phyloP scores from a whole-genome alignment of 139 green algal genomes.

The Zygnema cylindricum region DNA sequence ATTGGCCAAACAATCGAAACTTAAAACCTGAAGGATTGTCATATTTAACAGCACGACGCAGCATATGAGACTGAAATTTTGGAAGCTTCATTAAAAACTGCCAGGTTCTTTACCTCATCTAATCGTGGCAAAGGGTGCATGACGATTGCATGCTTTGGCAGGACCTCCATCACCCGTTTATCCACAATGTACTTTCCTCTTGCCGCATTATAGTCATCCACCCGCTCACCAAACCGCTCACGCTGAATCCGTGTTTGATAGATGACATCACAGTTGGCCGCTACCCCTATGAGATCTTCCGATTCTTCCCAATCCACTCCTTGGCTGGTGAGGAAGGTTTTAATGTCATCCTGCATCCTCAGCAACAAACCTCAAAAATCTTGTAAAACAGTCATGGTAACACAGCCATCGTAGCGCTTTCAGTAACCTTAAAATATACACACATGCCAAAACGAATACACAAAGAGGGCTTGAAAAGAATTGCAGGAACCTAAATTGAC shows the following conservation, averaged over 20 bases:
- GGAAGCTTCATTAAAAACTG: too few relatives aligned
- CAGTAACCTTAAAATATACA: too few relatives aligned
- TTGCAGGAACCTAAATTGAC: too few relatives aligned
- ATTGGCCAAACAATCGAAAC: too few relatives aligned
- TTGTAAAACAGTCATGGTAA: too few relatives aligned
- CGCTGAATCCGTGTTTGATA: slow-evolving; percentile 99
- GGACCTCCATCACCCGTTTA: slow-evolving; percentile 76
- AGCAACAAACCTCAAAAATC: not conserved
- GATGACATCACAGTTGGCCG: slow-evolving; percentile 88
- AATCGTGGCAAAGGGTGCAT: slow-evolving; percentile 97
- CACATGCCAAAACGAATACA: too few relatives aligned
- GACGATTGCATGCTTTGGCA: slow-evolving; percentile 83
- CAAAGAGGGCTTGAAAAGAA: too few relatives aligned
- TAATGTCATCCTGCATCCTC: slow-evolving; percentile 86
- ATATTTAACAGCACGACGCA: too few relatives aligned
- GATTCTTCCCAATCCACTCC: slow-evolving; percentile 87
- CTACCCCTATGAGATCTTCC: slow-evolving; percentile 71
- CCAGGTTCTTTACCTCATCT: slow-evolving; percentile 77
- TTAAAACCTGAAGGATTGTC: not conserved
- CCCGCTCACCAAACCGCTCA: slow-evolving; percentile 85
- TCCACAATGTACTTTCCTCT: slow-evolving; percentile 91
- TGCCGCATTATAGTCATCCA: slow-evolving; percentile 63
- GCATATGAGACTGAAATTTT: too few relatives aligned
- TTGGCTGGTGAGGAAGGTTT: slow-evolving; percentile 76
- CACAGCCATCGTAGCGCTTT: too few relatives aligned